Evolutionary conservation across 768 basidiomycete species (phyloP), one percentile per base, ranked within the genome.

Genomic region (Galerina sulciceps): DNA sequence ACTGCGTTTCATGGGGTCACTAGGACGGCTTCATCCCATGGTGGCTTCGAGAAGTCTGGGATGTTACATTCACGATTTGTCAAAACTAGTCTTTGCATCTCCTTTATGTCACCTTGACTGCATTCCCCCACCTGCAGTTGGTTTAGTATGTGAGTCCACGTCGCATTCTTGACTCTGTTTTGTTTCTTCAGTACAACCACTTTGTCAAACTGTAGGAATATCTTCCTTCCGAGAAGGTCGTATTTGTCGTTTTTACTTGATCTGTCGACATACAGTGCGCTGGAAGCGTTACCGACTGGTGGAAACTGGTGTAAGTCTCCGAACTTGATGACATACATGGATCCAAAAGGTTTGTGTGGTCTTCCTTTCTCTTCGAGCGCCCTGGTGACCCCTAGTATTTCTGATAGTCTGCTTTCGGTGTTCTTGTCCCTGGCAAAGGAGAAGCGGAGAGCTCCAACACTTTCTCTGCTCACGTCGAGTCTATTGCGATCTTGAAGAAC

Each of bases 291-390:
- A 4, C 52, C 65, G 0, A 82, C 78, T 0, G 77, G 79, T 2
- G 78, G 80, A 59, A 82, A 81, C 63, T 80, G 81, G 53, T 81
- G 78, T 13, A 80, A 71, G 48, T 81, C 78, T 0, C 81, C 80
- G 18, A 66, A 64, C 3, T 81, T 18, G 2, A 81, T 75, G 4
- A 81, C 65, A 53, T 74, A 77, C 55, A 79, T 65, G 0, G 77
- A 75, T 2, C 74, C 75, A 57, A 80, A 81, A 0, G 71, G 59
- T 2, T n/a, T n/a, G n/a, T n/a, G n/a, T 45, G 4, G 0, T 60
- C 57, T 0, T 59, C 50, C 0, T 57, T 61, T 4, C 34, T 41
- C 57, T 20, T 8, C 50, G 34, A 50, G 44, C 13, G 37, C 55
- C 22, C 54, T 53, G 0, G 58, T 67, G 1, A 61, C 47, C 1